These are phyloP conservation scores for Myxozyma mucilagina DNA, from an alignment of 805 yeast genomes.

Conservation along the genomic window DNA sequence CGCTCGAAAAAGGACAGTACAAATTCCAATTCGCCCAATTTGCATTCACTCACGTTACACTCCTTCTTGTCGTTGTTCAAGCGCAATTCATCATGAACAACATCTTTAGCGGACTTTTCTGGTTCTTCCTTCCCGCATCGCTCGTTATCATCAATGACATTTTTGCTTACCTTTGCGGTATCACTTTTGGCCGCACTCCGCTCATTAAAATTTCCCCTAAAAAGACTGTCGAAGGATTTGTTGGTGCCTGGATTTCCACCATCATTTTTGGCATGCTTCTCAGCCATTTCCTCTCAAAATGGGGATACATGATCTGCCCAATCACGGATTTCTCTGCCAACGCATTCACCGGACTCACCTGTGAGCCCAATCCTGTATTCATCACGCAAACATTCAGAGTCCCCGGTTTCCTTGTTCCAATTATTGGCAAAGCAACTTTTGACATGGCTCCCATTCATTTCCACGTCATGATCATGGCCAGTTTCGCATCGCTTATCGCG, in stretches of 20 bases:
- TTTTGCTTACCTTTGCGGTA: constrained; percentile 95
- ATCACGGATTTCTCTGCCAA: constrained; percentile 43
- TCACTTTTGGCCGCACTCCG: constrained; percentile 91
- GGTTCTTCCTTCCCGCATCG: constrained; percentile 92
- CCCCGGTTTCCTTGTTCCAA: constrained; percentile 64
- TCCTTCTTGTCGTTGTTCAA: constrained; percentile 86
- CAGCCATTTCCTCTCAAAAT: constrained; percentile 62
- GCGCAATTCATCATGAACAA: constrained; percentile 90
- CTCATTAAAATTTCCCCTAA: constrained; percentile 93
- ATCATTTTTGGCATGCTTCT: constrained; percentile 68
- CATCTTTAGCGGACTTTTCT: constrained; percentile 83
- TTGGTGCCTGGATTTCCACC: constrained; percentile 97
- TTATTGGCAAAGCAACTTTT: constrained; percentile 39
- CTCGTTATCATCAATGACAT: constrained; percentile 92
- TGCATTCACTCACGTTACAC: constrained; percentile 91
- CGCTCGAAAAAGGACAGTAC: constrained; percentile 83
- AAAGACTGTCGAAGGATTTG: constrained; percentile 94
- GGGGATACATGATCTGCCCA: constrained; percentile 84
- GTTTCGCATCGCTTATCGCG: constrained; percentile 94
- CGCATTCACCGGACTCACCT: constrained; percentile 57
- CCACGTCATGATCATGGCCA: constrained; percentile 82
- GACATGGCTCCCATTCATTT: constrained; percentile 75
- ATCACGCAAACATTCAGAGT: constrained; percentile 73
- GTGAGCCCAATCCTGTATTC: constrained; percentile 90
- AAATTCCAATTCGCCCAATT: constrained; percentile 92